Evolutionary conservation across 768 basidiomycete genomes (phyloP).

Genomic region (Amylocystis lapponica): DNA sequence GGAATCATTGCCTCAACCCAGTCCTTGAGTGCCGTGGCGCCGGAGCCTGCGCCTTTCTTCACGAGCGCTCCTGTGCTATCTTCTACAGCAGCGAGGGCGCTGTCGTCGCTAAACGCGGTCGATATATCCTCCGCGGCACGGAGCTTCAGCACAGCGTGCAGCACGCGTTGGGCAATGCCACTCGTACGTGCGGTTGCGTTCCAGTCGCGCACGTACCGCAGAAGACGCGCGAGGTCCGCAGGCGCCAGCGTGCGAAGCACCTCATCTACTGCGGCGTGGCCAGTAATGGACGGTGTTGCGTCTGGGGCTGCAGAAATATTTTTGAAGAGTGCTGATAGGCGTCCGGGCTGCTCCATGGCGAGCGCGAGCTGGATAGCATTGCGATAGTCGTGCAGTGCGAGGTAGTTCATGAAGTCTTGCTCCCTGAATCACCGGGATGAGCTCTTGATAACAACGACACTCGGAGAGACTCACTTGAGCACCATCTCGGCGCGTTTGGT

Average conservation of each 20-base stretch:
- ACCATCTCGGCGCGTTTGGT: slow-evolving; percentile 66
- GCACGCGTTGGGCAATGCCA: slow-evolving; percentile 74
- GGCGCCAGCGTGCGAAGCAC: slow-evolving; percentile 69
- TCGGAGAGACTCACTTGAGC: slow-evolving; percentile 66
- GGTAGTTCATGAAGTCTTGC: slow-evolving; percentile 91
- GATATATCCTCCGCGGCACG: slow-evolving; percentile 71
- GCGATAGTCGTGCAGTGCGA: slow-evolving; percentile 83
- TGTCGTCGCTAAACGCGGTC: slow-evolving; percentile 44
- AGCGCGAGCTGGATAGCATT: slow-evolving; percentile 89
- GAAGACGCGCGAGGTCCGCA: slow-evolving; percentile 72
- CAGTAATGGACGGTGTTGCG: slow-evolving; percentile 46
- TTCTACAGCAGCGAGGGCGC: slow-evolving; percentile 8
- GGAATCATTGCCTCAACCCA: slow-evolving; percentile 83
- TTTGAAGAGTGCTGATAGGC: slow-evolving; percentile 75
- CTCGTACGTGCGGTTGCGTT: slow-evolving; percentile 92
- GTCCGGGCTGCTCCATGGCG: slow-evolving; percentile 89
- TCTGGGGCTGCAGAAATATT: slow-evolving; percentile 34
- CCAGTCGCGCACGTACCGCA: slow-evolving; percentile 86
- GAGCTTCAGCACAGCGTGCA: slow-evolving; percentile 77
- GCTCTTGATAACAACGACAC: not conserved
- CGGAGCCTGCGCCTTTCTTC: slow-evolving; percentile 14
- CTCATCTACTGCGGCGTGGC: slow-evolving; percentile 69
- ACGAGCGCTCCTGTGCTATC: slow-evolving; percentile 13
- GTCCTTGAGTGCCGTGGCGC: slow-evolving; percentile 48
- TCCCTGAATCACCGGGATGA: slow-evolving; percentile 50